A percentile compares a stretch with the other conserved stretches of the same genome.
These are phyloP conservation scores for Tolypocladium endophyticum DNA, from an alignment of 2,329 filamentous ascomycete genomes.

Conservation along the genomic window DNA sequence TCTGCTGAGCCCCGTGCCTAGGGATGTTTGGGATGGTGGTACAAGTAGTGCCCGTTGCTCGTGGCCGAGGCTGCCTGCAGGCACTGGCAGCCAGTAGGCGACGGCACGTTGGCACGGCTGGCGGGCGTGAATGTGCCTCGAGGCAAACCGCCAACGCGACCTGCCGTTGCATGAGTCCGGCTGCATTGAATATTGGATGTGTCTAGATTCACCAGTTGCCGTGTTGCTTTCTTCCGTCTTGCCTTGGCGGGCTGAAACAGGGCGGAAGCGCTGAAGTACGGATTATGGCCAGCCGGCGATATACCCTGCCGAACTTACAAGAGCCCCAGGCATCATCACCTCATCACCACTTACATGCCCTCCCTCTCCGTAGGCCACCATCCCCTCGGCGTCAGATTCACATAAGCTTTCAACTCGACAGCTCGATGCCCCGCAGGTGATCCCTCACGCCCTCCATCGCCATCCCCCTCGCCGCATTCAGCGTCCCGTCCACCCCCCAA, in stretches of 20 bases:
- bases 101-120: background rate
- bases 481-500: conserved; percentile 43
- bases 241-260: background rate
- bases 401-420: background rate
- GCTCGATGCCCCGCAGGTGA: conserved; percentile 20
- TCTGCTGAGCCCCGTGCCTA: background rate
- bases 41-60: background rate
- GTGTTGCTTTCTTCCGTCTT: background rate
- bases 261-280: background rate
- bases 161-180: background rate
- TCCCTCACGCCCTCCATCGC: conserved; percentile 28
- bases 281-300: background rate
- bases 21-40: no score
- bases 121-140: background rate
- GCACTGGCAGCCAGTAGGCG: background rate
- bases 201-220: background rate
- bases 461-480: conserved; percentile 41
- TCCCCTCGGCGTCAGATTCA: background rate
- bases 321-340: background rate
- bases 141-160: background rate
- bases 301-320: background rate
- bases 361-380: background rate
- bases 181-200: background rate
- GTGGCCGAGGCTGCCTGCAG: background rate
- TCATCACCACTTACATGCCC: background rate